Percentiles rank a stretch among this genome's conserved stretches.
phyloP scores from a whole-genome alignment of 345 rosid species.

The Kandelia obovata region DNA sequence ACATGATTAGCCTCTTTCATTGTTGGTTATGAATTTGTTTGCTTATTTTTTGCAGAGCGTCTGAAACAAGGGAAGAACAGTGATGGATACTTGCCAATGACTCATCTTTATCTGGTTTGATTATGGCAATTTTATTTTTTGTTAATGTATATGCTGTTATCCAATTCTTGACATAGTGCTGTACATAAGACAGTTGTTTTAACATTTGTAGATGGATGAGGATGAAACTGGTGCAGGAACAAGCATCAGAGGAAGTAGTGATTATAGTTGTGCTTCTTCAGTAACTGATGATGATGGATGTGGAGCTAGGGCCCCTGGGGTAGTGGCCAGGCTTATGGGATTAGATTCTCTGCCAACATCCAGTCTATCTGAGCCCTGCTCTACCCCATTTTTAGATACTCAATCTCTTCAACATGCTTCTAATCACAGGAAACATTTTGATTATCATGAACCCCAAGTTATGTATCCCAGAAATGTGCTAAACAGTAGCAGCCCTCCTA shows the following conservation, averaged over 20 bases:
- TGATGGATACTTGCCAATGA: constrained; percentile 60
- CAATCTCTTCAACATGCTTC: constrained; percentile 50
- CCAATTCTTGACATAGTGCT: not conserved
- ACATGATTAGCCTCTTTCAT: constrained; percentile 7
- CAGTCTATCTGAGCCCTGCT: constrained; percentile 46
- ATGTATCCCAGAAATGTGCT: constrained; percentile 54
- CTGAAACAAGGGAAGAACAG: constrained; percentile 59
- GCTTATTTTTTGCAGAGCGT: constrained; percentile 32
- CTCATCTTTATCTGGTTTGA: constrained; percentile 48
- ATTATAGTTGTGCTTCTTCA: constrained; percentile 89
- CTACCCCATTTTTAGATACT: constrained; percentile 56
- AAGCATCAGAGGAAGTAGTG: constrained; percentile 51
- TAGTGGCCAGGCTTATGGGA: constrained; percentile 98
- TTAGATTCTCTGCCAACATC: constrained; percentile 75
- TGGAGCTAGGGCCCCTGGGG: constrained; percentile 77
- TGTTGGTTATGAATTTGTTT: constrained; percentile 11
- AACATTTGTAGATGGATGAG: constrained; percentile 54
- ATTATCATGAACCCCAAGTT: constrained; percentile 40
- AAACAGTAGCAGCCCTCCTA: constrained; percentile 35
- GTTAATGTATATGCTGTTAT: not conserved
- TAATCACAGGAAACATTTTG: constrained; percentile 45
- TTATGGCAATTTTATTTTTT: constrained; percentile 1
- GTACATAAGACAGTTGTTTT: not conserved
- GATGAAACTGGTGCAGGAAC: constrained; percentile 54
- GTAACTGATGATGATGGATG: constrained; percentile 82